Evolutionary conservation across 2,329 filamentous ascomycete species (phyloP).

Genomic region (Diaporthe vaccinii): DNA sequence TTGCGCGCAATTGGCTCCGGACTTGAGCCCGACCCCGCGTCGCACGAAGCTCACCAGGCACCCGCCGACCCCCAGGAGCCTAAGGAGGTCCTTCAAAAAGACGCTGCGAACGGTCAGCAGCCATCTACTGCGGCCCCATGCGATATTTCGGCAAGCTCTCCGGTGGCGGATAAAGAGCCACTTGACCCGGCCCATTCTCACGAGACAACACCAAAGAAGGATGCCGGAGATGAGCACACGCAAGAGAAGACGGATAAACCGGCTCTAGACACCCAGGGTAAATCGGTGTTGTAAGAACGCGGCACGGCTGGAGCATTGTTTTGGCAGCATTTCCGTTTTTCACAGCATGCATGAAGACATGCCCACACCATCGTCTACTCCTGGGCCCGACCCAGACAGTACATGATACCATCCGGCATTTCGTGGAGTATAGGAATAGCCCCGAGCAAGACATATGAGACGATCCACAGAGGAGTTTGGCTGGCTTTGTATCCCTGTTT

Average conservation of each 20-base stretch:
- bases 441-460: slow-evolving; percentile 8
- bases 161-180: background rate
- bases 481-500: slow-evolving; percentile 17
- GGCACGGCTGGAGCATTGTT: background rate
- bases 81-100: background rate
- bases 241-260: background rate
- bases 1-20: slow-evolving; percentile 14
- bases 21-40: background rate
- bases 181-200: background rate
- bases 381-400: background rate
- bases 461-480: slow-evolving; percentile 16
- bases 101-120: background rate
- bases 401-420: slow-evolving; percentile 35
- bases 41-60: background rate
- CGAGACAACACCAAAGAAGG: background rate
- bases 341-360: background rate
- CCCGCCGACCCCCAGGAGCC: background rate
- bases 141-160: background rate
- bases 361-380: background rate
- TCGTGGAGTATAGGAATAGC: background rate
- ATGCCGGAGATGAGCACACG: background rate
- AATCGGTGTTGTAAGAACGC: slow-evolving; percentile 19
- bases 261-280: background rate
- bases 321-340: slow-evolving; percentile 4
- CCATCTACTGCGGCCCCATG: background rate